A percentile compares a stretch with the other conserved stretches of the same genome.
phyloP scores from a whole-genome alignment of 139 green algal genomes.

The Limnomonas spitsbergensis region DNA sequence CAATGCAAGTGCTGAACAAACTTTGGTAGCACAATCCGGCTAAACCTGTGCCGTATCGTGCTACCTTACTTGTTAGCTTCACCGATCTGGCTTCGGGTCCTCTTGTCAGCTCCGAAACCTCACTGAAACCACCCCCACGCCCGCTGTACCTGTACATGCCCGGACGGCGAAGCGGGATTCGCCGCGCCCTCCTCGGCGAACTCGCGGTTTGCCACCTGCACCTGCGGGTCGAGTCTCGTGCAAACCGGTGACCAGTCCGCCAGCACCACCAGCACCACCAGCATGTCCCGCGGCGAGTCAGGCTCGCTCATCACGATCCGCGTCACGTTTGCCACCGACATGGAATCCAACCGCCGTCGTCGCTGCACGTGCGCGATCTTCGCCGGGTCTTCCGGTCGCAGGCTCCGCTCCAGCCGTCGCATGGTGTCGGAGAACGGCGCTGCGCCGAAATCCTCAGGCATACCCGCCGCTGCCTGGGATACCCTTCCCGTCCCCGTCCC shows the following conservation, averaged over 20 bases:
- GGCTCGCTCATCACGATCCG: background rate
- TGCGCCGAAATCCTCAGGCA: constrained; percentile 24
- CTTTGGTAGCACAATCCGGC: no score
- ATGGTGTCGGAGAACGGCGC: constrained; percentile 22
- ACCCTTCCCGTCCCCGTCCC: background rate
- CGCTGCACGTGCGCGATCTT: constrained; percentile 4
- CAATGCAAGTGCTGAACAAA: no score
- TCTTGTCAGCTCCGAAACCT: no score
- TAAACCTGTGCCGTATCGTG: no score
- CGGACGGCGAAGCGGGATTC: constrained; percentile 12
- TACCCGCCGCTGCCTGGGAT: background rate
- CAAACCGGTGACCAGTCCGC: constrained; percentile 47
- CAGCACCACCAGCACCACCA: constrained; percentile 37
- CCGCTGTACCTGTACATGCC: constrained; percentile 31
- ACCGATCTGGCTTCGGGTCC: no score
- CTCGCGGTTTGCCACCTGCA: constrained; percentile 29
- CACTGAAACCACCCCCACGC: no score
- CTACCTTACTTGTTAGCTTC: no score
- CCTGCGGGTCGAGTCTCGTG: constrained; percentile 21
- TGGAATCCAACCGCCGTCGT: constrained; percentile 19
- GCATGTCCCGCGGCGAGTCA: constrained; percentile 17
- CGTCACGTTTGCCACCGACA: constrained; percentile 17
- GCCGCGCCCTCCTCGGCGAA: constrained; percentile 27
- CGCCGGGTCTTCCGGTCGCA: constrained; percentile 3
- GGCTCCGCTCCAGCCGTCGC: background rate